phyloP scores from a whole-genome alignment of 2,329 filamentous ascomycete genomes.

The Nothophoma quercina region DNA sequence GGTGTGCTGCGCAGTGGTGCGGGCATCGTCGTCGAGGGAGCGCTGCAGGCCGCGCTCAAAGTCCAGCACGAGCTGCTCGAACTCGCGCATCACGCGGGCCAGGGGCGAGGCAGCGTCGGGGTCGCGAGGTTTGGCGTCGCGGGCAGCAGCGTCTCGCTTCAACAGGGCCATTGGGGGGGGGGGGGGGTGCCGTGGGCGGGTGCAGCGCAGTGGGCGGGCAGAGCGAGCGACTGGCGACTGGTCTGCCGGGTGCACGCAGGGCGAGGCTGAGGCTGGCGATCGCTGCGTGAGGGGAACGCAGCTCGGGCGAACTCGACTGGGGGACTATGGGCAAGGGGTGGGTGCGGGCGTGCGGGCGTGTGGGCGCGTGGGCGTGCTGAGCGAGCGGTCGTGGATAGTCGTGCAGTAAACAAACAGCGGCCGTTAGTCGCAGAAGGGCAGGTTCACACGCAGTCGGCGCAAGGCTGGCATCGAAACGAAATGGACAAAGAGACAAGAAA shows the following conservation, averaged over 20 bases:
- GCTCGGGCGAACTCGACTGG: background rate
- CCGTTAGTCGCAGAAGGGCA: constrained; percentile 9
- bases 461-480: constrained; percentile 20
- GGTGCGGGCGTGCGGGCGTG: background rate
- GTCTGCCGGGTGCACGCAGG: background rate
- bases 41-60: constrained; percentile 41
- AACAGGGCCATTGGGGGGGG: constrained; percentile 38
- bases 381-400: background rate
- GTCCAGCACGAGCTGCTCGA: constrained; percentile 39
- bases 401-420: constrained; percentile 18
- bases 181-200: constrained; percentile 18
- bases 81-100: constrained; percentile 44
- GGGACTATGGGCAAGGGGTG: background rate
- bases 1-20: constrained; percentile 1
- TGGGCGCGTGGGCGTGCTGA: background rate
- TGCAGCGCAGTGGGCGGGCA: background rate
- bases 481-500: constrained; percentile 18
- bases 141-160: constrained; percentile 31
- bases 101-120: constrained; percentile 28
- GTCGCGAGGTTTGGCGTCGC: constrained; percentile 21
- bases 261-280: constrained; percentile 2
- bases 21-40: constrained; percentile 28
- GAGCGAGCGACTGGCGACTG: background rate
- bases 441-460: constrained; percentile 10
- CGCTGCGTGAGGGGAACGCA: constrained; percentile 6